Conservation (phyloP, 1,284 basidiomycete species). For the Papiliotrema flavescens region DNA sequence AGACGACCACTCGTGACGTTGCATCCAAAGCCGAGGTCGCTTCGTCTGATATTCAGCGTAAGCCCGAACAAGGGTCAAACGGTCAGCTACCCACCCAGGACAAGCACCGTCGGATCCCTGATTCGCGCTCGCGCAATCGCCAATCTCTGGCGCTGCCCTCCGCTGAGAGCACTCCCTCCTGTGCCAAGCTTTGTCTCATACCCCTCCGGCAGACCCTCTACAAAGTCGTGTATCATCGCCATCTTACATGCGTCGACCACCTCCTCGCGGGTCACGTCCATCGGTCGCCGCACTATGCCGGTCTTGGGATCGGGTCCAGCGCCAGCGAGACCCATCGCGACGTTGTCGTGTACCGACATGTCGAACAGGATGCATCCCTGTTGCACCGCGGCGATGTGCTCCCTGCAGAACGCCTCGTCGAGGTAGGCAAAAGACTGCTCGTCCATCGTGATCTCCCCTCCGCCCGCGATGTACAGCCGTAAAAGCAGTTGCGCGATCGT, state of each 20-base stretch:
- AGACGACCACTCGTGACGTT: conserved; percentile 80
- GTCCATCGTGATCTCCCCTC: conserved; percentile 70
- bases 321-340: conserved; percentile 71
- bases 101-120: conserved; percentile 81
- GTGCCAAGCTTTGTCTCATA: conserved; percentile 80
- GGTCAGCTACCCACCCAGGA: too few species aligned
- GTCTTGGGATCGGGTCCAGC: conserved; percentile 49
- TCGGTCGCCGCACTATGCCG: conserved; percentile 30
- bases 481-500: conserved; percentile 80
- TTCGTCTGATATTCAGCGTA: conserved; percentile 63
- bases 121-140: conserved; percentile 86
- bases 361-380: conserved; percentile 76
- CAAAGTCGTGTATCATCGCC: conserved; percentile 84
- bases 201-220: conserved; percentile 73
- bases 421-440: conserved; percentile 73
- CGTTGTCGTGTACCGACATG: conserved; percentile 80
- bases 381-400: conserved; percentile 74
- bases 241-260: conserved; percentile 78
- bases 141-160: conserved; percentile 89
- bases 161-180: conserved; percentile 74
- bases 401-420: conserved; percentile 68
- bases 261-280: conserved; percentile 61
- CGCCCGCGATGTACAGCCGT: conserved; percentile 65
- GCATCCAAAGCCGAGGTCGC: conserved; percentile 92
- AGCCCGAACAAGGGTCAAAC: conserved; percentile 41